Evolutionary conservation across 306 rosid species (phyloP).

Genomic region (Vigna unguiculata): DNA sequence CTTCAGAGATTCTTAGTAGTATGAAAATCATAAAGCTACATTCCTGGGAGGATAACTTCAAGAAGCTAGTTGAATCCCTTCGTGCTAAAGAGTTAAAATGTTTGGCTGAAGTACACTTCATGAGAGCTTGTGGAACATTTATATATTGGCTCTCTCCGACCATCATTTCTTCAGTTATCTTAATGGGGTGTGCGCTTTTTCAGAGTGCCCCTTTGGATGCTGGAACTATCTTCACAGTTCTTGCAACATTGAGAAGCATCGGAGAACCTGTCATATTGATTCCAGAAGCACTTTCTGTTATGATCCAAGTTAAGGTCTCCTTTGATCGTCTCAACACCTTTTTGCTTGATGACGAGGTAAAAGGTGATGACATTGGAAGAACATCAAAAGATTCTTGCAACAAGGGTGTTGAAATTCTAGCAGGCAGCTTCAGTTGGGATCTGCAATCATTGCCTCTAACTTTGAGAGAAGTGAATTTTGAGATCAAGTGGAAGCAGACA

Average conservation of each 20-base stretch:
- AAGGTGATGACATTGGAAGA: constrained; percentile 44
- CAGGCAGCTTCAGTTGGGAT: constrained; percentile 66
- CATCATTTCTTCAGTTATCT: constrained; percentile 59
- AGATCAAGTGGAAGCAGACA: constrained; percentile 55
- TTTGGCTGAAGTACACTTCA: constrained; percentile 53
- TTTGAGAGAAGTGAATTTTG: constrained; percentile 50
- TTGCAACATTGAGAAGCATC: constrained; percentile 63
- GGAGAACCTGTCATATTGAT: constrained; percentile 67
- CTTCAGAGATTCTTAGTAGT: constrained; percentile 72
- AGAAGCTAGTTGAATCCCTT: constrained; percentile 49
- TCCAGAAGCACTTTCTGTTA: constrained; percentile 65
- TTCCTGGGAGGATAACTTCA: constrained; percentile 80
- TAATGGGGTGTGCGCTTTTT: constrained; percentile 59
- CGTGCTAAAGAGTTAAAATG: constrained; percentile 65
- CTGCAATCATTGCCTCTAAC: constrained; percentile 48
- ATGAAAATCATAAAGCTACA: constrained; percentile 78
- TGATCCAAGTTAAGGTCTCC: constrained; percentile 75
- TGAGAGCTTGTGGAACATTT: constrained; percentile 49
- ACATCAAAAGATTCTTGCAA: constrained; percentile 1
- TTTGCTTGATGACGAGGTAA: constrained; percentile 65
- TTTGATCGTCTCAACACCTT: constrained; percentile 60
- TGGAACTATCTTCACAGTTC: constrained; percentile 72
- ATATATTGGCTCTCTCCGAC: constrained; percentile 74
- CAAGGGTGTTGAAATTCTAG: constrained; percentile 42
- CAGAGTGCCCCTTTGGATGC: constrained; percentile 69